Base-by-base conservation (phyloP, 495 filamentous ascomycete species). In the Aspergillus sparsus region DNA sequence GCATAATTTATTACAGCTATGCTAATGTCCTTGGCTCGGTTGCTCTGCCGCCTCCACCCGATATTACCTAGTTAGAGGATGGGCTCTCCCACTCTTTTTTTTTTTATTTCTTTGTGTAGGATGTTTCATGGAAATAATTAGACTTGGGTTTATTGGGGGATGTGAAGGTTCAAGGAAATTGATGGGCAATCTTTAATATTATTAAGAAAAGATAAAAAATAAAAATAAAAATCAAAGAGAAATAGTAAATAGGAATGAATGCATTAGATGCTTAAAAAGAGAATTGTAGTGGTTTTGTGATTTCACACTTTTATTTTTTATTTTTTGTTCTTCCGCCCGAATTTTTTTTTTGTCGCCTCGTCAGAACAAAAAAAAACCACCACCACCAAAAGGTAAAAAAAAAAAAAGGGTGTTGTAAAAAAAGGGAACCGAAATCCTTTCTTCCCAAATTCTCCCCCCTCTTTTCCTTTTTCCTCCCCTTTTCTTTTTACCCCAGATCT, bases 401-500 rank as follows among this genome's bases (percentile, higher is more conserved):
- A 63, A 49, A 54, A 53, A 55, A 63, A 58, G 58, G 50, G 49
- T 37, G 49, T 53, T 39, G 41, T 47, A 60, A 66, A 60, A 66
- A 62, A 56, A 61, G 49, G 62, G 49, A 60, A 53, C 46, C 50
- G 51, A 55, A 55, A 57, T 62, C 53, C 46, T 69, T 66, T 60
- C 49, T 60, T 60, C 47, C 52, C 49, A 49, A 37, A 31, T 62
- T 55, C 58, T 50, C 51, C 53, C 61, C 50, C 46, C 51, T 31
- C 39, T 42, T 36, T 60, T 44, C 41, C 55, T 62, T 39, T 52
- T 49, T 46, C 45, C 42, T 55, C 36, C 33, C 47, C 27, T 54
- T 56, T 49, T 53, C 49, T 39, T 58, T 57, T 45, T 62, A 59
- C 64, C 60, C 60, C 58, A 63, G 53, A 61, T 21, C 41, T 57